A percentile compares a stretch with the other conserved stretches of the same genome.
These are phyloP conservation scores for Trematosphaeria pertusa DNA, from an alignment of 2,329 filamentous ascomycete species.

Conservation along the genomic window DNA sequence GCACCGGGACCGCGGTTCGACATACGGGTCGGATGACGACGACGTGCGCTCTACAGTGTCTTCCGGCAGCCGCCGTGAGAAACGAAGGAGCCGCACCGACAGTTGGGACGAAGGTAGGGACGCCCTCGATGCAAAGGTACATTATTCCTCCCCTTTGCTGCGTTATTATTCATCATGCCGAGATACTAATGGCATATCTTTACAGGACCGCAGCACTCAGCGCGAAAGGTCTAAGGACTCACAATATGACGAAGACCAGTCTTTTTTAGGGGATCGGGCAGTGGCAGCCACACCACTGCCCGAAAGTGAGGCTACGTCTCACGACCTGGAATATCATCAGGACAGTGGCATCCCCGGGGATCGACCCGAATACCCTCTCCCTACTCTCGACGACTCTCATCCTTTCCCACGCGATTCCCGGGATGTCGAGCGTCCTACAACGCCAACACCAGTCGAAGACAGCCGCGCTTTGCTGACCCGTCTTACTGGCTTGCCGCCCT, in stretches of 20 bases:
- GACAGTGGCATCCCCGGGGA: constrained; percentile 41
- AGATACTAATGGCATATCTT: constrained; percentile 19
- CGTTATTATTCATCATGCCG: constrained; percentile 24
- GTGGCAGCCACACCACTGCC: constrained; percentile 60
- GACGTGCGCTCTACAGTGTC: constrained; percentile 45
- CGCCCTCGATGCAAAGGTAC: constrained; percentile 46
- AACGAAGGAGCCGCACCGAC: constrained; percentile 49
- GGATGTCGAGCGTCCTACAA: constrained; percentile 36
- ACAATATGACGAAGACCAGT: constrained; percentile 50
- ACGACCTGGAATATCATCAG: constrained; percentile 22
- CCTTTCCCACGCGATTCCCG: constrained; percentile 25
- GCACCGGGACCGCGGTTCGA: constrained; percentile 48
- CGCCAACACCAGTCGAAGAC: constrained; percentile 45
- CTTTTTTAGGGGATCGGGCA: constrained; percentile 72
- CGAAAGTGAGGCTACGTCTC: constrained; percentile 42
- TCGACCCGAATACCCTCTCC: constrained; percentile 40
- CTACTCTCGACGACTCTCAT: constrained; percentile 32
- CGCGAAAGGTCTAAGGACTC: constrained; percentile 31
- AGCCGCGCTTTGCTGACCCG: constrained; percentile 41
- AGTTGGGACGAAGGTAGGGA: constrained; percentile 44
- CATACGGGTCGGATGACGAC: constrained; percentile 48
- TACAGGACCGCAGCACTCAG: constrained; percentile 41
- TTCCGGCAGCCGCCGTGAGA: constrained; percentile 47
- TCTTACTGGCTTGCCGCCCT: constrained; percentile 45
- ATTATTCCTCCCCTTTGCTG: constrained; percentile 40